These are phyloP conservation scores for Venturia effusa DNA, from an alignment of 2,329 filamentous ascomycete genomes.

Conservation along the genomic window DNA sequence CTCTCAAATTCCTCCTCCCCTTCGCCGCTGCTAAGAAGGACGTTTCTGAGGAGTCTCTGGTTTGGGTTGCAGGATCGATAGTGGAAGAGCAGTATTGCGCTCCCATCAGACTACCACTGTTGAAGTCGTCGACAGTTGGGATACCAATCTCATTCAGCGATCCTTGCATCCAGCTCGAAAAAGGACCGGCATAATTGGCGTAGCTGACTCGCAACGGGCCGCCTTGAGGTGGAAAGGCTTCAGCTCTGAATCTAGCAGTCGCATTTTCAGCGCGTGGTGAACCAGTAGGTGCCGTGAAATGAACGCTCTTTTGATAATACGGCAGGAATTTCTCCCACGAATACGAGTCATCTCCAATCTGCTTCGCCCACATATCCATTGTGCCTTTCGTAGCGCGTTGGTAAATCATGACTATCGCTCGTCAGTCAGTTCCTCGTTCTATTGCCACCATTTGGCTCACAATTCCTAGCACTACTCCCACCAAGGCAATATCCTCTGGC, in stretches of 20 bases:
- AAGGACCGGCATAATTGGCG: conserved; percentile 6
- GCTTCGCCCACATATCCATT: conserved; percentile 19
- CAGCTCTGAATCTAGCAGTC: conserved; percentile 16
- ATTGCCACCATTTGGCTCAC: neutral
- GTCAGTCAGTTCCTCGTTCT: neutral
- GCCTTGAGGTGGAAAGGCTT: neutral
- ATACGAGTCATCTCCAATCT: conserved; percentile 23
- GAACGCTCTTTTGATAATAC: conserved; percentile 21
- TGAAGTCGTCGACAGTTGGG: neutral
- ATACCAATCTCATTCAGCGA: conserved; percentile 6
- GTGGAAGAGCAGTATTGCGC: conserved; percentile 4
- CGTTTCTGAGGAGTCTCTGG: conserved; percentile 1
- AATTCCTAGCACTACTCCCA: conserved; percentile 11
- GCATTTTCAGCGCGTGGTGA: conserved; percentile 18
- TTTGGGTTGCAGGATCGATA: conserved; percentile 4
- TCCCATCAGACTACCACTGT: conserved; percentile 8
- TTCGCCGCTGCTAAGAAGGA: neutral
- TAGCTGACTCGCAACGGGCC: conserved; percentile 9
- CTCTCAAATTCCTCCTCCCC: conserved; percentile 20
- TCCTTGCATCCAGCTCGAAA: conserved; percentile 5
- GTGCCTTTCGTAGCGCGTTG: conserved; percentile 7
- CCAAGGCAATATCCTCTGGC: conserved; percentile 21
- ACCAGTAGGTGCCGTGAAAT: conserved; percentile 21
- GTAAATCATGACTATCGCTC: conserved; percentile 3
- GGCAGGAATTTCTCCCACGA: conserved; percentile 20